These are phyloP conservation scores for Cystofilobasidium capitatum DNA, from an alignment of 768 basidiomycete species.

Conservation along the genomic window DNA sequence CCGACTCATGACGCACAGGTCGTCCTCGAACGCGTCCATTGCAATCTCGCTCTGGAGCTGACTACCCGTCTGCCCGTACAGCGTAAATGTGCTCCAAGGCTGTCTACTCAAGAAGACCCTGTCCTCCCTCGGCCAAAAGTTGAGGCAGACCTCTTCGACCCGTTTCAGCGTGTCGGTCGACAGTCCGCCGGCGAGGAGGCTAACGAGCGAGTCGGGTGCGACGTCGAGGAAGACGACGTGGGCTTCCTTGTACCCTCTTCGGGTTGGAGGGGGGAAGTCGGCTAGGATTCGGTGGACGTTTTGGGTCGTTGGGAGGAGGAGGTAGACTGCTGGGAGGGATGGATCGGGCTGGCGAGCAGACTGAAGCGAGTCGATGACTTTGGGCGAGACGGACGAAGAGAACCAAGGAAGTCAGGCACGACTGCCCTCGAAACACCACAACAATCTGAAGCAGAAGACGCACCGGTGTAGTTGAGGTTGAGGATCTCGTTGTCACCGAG, in stretches of 20 bases:
- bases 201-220: slow-evolving; percentile 65
- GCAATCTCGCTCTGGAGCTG: slow-evolving; percentile 58
- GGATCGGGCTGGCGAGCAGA: slow-evolving; percentile 71
- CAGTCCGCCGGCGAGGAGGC: slow-evolving; percentile 60
- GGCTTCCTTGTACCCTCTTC: slow-evolving; percentile 67
- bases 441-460: slow-evolving; percentile 42
- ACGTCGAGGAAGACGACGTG: slow-evolving; percentile 92
- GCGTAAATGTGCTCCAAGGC: slow-evolving; percentile 74
- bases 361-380: slow-evolving; percentile 88
- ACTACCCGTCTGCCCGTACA: slow-evolving; percentile 62
- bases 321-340: slow-evolving; percentile 80
- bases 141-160: slow-evolving; percentile 78
- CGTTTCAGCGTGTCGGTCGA: slow-evolving; percentile 68
- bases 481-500: slow-evolving; percentile 89
- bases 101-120: slow-evolving; percentile 71
- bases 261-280: slow-evolving; percentile 56
- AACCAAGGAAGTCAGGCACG: background rate
- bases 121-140: slow-evolving; percentile 82
- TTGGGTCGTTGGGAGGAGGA: slow-evolving; percentile 87
- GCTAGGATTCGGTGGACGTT: slow-evolving; percentile 84
- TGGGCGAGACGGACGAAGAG: background rate
- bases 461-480: slow-evolving; percentile 92
- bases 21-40: slow-evolving; percentile 72
- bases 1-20: slow-evolving; percentile 55
- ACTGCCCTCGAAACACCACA: background rate